Evolutionary conservation across 768 basidiomycete genomes (phyloP), one percentile per base, ranked within the genome.

Genomic region (Pisolithus tinctorius): DNA sequence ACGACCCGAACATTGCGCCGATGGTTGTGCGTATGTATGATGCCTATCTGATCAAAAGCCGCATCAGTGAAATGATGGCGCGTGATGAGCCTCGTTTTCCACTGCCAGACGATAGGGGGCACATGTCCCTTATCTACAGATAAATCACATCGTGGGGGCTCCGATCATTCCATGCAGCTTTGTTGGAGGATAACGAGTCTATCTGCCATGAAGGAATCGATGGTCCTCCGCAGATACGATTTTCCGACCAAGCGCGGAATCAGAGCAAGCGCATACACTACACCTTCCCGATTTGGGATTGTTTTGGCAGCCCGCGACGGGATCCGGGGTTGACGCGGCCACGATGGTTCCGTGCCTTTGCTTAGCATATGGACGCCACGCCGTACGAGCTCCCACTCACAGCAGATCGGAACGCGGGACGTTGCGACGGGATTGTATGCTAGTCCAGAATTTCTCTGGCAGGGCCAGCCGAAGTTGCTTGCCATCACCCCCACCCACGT

Each of bases 241-340:
- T 27, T 10, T 16, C 23, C 44, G 30, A 31, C 26, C 17, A 27
- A 45, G n/a, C 9, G 44, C 26, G 26, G 30, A 23, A 45, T 16
- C 44, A 17, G 44, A 45, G 40, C 40, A 25, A 31, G 30, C 17
- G 27, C n/a, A 45, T 48, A 53, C 27, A 55, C 46, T 44, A 47
- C 31, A 36, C 41, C 49, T 45, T 41, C 41, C 45, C 38, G 45
- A 47, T 42, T 16, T 45, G 47, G 37, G 4, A n/a, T 27, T 29
- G 23, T 11, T 20, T 38, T 42, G 10, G 41, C 20, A 42, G 23
- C 17, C 41, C n/a, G 41, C 20, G 41, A 23, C 23, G 39, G 39
- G 23, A 23, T 8, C 7, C 39, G n/a, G 39, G 38, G 30, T 31
- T 10, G 30, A 31, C 30, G 30, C 30, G 30, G 13, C 11, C 34